These are phyloP conservation scores for Nigrograna mackinnonii DNA, from an alignment of 2,329 filamentous ascomycete genomes.

Conservation along the genomic window DNA sequence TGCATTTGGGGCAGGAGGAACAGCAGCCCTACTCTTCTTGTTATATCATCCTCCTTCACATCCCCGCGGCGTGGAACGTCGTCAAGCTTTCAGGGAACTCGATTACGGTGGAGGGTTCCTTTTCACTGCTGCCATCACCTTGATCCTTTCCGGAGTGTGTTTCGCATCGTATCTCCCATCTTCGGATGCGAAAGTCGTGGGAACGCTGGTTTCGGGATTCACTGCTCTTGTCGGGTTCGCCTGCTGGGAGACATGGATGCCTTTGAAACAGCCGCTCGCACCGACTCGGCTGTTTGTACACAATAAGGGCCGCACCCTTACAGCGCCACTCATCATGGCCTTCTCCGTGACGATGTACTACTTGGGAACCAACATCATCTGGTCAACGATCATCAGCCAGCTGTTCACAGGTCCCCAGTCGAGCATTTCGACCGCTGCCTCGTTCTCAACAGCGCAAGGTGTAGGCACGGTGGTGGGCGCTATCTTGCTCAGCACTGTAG, in stretches of 20 bases:
- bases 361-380: background rate
- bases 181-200: slow-evolving; percentile 22
- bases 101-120: slow-evolving; percentile 27
- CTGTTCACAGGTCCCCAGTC: too few species aligned
- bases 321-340: background rate
- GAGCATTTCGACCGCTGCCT: too few species aligned
- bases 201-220: slow-evolving; percentile 26
- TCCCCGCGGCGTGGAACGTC: slow-evolving; percentile 22
- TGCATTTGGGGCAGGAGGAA: slow-evolving; percentile 46
- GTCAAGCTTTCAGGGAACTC: slow-evolving; percentile 20
- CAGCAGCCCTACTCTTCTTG: slow-evolving; percentile 45
- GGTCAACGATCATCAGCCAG: too few species aligned
- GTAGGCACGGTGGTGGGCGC: too few species aligned
- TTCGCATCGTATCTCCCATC: slow-evolving; percentile 20
- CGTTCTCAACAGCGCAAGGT: too few species aligned
- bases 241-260: slow-evolving; percentile 20
- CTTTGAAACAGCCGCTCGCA: slow-evolving; percentile 1
- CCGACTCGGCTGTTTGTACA: background rate
- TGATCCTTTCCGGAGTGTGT: slow-evolving; percentile 28
- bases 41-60: slow-evolving; percentile 43
- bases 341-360: background rate
- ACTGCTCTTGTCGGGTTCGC: slow-evolving; percentile 24
- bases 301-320: background rate
- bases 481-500: background rate
- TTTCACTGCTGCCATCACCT: slow-evolving; percentile 18